A percentile compares a stretch with the other conserved stretches of the same genome.
Conservation (phyloP, 2,329 filamentous ascomycete species). For the Exophiala aquamarina region DNA sequence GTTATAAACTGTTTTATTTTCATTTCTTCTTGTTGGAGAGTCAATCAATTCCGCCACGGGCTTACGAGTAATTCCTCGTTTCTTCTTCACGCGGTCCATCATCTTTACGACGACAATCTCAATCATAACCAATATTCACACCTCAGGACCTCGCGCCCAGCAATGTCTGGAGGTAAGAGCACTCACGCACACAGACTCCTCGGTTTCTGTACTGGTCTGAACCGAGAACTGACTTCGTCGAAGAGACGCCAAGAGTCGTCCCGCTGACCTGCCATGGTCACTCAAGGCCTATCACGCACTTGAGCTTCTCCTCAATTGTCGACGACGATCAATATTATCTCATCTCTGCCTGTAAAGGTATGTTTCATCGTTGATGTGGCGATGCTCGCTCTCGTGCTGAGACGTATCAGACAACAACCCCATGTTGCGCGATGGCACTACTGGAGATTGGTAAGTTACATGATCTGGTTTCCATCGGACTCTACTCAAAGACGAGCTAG, state of each 20-base stretch:
- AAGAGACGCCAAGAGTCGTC: constrained; percentile 62
- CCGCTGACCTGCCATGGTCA: constrained; percentile 93
- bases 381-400: constrained; percentile 2
- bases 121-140: no score
- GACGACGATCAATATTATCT: constrained; percentile 86
- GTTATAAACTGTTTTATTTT: no score
- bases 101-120: no score
- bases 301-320: constrained; percentile 81
- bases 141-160: no score
- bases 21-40: no score
- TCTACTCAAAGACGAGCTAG: constrained; percentile 34
- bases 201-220: not conserved
- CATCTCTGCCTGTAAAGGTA: constrained; percentile 90
- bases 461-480: not conserved
- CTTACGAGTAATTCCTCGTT: no score
- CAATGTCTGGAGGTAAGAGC: constrained; percentile 7
- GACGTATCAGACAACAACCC: constrained; percentile 79
- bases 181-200: not conserved
- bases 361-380: not conserved
- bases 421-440: constrained; percentile 94
- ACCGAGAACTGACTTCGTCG: not conserved
- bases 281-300: constrained; percentile 85
- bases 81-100: no score
- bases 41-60: no score
- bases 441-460: constrained; percentile 75